phyloP scores from a whole-genome alignment of 2,329 filamentous ascomycete species.

The Fusarium clavum region DNA sequence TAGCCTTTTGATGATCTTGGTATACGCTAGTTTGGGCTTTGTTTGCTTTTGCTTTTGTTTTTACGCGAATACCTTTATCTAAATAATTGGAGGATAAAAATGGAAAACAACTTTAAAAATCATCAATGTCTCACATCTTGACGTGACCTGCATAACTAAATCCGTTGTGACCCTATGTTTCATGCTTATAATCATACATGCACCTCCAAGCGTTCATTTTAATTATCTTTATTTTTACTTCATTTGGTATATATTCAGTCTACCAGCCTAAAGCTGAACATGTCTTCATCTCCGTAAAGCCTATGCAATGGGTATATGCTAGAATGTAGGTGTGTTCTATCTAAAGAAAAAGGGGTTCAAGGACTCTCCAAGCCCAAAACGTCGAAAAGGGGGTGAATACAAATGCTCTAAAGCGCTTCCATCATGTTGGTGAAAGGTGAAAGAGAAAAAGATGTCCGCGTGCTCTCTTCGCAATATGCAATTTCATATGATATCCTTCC shows the following conservation, averaged over 20 bases:
- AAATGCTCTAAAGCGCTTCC: constrained; percentile 32
- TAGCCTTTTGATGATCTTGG: constrained; percentile 7
- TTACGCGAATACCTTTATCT: neutral
- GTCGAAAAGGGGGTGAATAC: constrained; percentile 26
- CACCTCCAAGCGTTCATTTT: neutral
- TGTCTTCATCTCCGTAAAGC: constrained; percentile 46
- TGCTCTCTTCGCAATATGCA: constrained; percentile 43
- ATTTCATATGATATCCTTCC: constrained; percentile 37
- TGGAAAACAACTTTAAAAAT: neutral
- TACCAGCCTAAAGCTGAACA: constrained; percentile 37
- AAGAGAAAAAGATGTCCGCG: constrained; percentile 14
- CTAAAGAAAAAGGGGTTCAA: constrained; percentile 23
- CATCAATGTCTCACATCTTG: neutral
- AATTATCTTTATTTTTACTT: constrained; percentile 10
- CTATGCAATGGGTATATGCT: constrained; percentile 54
- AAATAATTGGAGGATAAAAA: constrained; percentile 13
- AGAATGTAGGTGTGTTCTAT: constrained; percentile 46
- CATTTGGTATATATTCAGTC: constrained; percentile 35
- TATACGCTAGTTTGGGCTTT: neutral
- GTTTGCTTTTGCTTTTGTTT: neutral
- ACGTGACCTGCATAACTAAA: neutral
- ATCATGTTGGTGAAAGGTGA: constrained; percentile 11
- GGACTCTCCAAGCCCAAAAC: constrained; percentile 25
- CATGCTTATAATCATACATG: neutral
- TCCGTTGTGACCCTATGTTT: neutral